phyloP scores from a whole-genome alignment of 2,329 filamentous ascomycete genomes.

The Ceratocystis diversiconidia region DNA sequence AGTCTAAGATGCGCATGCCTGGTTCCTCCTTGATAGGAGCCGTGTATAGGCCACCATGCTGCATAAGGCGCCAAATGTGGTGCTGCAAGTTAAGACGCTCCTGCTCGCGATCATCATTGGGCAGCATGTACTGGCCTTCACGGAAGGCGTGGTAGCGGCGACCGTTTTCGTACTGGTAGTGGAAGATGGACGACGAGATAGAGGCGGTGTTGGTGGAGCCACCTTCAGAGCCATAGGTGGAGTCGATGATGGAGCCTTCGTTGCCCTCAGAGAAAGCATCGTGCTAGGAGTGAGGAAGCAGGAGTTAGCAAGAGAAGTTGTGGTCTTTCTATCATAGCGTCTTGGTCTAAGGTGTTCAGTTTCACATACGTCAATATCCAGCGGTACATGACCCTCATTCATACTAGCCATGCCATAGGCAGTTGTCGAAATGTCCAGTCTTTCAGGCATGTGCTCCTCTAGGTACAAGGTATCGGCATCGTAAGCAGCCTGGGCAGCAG shows the following conservation, averaged over 20 bases:
- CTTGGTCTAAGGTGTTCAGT: too few relatives aligned
- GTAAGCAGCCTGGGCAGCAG: slow-evolving; percentile 10
- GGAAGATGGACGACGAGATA: slow-evolving; percentile 30
- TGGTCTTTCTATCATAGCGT: background rate
- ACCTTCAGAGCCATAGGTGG: slow-evolving; percentile 25
- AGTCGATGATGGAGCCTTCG: slow-evolving; percentile 22
- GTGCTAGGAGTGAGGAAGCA: background rate
- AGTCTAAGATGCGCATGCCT: slow-evolving; percentile 35
- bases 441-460: slow-evolving; percentile 17
- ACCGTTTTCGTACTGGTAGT: slow-evolving; percentile 35
- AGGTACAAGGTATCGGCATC: slow-evolving; percentile 17
- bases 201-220: slow-evolving; percentile 25
- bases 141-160: slow-evolving; percentile 35
- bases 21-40: slow-evolving; percentile 29
- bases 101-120: slow-evolving; percentile 41
- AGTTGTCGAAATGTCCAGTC: slow-evolving; percentile 17
- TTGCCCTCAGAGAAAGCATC: slow-evolving; percentile 14
- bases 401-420: slow-evolving; percentile 13
- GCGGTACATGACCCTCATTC: slow-evolving; percentile 14
- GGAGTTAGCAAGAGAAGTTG: background rate
- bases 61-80: slow-evolving; percentile 36
- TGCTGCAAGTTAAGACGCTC: slow-evolving; percentile 42
- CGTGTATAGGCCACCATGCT: slow-evolving; percentile 32
- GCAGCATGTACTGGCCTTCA: slow-evolving; percentile 31
- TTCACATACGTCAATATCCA: slow-evolving; percentile 17